These are phyloP conservation scores for Syzygium jambos DNA, from an alignment of 345 rosid species.

Conservation along the genomic window DNA sequence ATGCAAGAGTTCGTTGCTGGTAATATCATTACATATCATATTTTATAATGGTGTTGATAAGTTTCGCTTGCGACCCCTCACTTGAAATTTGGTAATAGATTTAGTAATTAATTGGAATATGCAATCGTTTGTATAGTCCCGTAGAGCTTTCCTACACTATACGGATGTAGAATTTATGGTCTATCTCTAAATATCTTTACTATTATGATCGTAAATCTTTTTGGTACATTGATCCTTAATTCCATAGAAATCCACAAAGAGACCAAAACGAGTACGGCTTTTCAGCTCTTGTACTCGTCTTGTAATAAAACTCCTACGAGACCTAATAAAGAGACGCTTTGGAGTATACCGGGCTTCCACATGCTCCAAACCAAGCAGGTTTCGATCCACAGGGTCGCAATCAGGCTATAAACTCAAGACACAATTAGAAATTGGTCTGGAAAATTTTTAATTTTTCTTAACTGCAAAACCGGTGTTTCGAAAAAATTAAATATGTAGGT, in stretches of 20 bases:
- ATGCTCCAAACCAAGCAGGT: fast-evolving
- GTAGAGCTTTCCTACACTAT: neutral
- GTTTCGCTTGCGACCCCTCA: neutral
- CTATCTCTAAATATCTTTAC: too few relatives aligned
- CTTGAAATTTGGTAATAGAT: too few relatives aligned
- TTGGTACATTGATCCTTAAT: neutral
- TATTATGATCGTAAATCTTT: neutral
- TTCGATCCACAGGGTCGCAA: neutral
- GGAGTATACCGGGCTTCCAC: neutral
- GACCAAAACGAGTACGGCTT: neutral
- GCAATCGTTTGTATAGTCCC: neutral
- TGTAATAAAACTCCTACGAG: neutral
- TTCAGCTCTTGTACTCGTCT: neutral
- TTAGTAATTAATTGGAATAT: neutral
- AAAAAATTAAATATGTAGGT: neutral
- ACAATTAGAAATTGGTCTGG: neutral
- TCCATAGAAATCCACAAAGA: neutral
- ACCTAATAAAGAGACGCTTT: neutral
- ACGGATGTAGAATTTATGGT: neutral
- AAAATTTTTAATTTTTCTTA: too few relatives aligned
- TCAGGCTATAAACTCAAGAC: neutral
- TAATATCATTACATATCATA: neutral
- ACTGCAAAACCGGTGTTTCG: neutral
- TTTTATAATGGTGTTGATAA: neutral
- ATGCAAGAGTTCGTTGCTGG: neutral